These are phyloP conservation scores for Cryptosporidium felis DNA, from an alignment of 169 alveolate species.

Conservation along the genomic window DNA sequence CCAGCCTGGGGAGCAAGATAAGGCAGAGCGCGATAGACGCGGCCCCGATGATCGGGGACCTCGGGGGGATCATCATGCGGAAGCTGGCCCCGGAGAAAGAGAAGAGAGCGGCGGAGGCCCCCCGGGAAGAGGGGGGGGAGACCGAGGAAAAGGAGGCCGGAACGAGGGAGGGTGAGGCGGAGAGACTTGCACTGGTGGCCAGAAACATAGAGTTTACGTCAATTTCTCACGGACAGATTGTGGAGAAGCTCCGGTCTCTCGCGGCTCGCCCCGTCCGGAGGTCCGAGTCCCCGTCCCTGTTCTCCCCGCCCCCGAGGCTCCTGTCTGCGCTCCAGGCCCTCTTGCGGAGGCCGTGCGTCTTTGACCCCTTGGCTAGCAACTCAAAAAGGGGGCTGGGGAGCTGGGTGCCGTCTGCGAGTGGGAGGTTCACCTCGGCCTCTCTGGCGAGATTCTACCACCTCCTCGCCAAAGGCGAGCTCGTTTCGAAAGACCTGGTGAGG, in stretches of 20 bases:
- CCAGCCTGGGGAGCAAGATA: neutral
- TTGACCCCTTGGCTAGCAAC: constrained; percentile 75
- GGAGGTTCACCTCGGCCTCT: constrained; percentile 74
- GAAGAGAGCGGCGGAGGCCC: neutral
- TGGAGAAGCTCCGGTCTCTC: neutral
- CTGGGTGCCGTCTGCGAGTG: constrained; percentile 77
- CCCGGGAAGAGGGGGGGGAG: neutral
- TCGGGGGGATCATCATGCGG: neutral
- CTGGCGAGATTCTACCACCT: constrained; percentile 72
- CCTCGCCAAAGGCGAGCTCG: constrained; percentile 22
- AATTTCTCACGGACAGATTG: neutral
- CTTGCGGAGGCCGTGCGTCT: constrained; percentile 74
- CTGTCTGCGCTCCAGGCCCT: too few relatives aligned
- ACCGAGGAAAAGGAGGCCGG: neutral
- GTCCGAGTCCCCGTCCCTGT: too few relatives aligned
- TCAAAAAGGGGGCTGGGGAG: constrained; percentile 74
- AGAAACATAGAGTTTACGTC: constrained; percentile 7
- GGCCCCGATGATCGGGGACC: neutral
- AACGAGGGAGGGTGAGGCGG: neutral
- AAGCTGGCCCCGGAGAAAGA: neutral
- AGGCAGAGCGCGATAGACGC: neutral
- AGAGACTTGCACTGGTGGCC: constrained; percentile 26
- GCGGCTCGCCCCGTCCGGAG: too few relatives aligned
- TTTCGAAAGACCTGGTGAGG: constrained; percentile 3
- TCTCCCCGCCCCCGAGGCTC: too few relatives aligned